Evolutionary conservation across 2,329 filamentous ascomycete genomes (phyloP), one percentile per base, ranked within the genome.

Genomic region (Blastomyces parvus): DNA sequence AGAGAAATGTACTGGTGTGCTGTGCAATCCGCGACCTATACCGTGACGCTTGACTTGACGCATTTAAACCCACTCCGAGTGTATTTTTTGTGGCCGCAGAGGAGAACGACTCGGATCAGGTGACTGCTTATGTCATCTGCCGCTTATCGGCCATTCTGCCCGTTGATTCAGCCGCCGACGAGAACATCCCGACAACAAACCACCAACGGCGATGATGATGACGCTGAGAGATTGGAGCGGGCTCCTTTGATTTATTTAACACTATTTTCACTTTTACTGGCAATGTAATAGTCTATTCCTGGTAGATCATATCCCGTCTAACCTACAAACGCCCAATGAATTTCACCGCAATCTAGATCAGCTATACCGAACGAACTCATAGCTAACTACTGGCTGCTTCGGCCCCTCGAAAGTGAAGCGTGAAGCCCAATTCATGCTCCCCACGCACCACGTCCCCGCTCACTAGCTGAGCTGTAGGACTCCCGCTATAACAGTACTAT

Each of bases 41-140:
- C n/a, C 4, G 19, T 40, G 17, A 57, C 27, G 22, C 22, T 57
- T 40, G 33, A 36, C 22, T 57, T 40, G 33, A 36, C 33, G 33
- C 33, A 36, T 36, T 36, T 36, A 5, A 36, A 1, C 33, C 33
- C 1, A 9, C 33, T 36, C 33, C 33, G 33, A 19, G 27, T n/a
- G 9, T 6, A 25, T n/a, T 57, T 57, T 57, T 57, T 57, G 55
- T 57, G 55, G 33, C 55, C 36, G 55, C 55, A 38, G 36, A 55
- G n/a, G 19, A n/a, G n/a, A 6, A 11, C 7, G 19, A 57, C 13
- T n/a, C n/a, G 3, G 11, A 9, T 42, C 55, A 57, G 5, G 55
- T 57, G 55, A 38, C 40, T 14, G 36, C 19, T 57, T 57, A 57
- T 17, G 30, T 57, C 30, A 57, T 38, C 36, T 3, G 36, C 19